A percentile compares a stretch with the other conserved stretches of the same genome.
Conservation (phyloP, 768 basidiomycete genomes). For the Tricholoma furcatifolium region DNA sequence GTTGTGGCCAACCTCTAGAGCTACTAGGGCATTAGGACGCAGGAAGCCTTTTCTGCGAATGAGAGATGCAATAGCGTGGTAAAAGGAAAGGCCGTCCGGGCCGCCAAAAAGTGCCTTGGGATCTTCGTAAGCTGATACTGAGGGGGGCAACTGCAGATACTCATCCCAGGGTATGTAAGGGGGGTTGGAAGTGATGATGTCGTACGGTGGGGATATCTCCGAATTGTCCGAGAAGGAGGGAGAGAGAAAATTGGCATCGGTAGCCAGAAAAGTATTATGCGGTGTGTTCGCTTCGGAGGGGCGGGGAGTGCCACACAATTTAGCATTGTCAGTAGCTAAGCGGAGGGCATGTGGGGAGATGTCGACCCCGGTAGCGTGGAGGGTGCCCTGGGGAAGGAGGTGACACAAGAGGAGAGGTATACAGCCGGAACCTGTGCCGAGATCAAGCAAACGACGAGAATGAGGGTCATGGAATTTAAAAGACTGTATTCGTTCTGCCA, state of each 20-base stretch:
- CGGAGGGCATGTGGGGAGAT: slow-evolving; percentile 58
- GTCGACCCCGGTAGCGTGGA: slow-evolving; percentile 66
- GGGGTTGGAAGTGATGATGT: slow-evolving; percentile 82
- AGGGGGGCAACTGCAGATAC: slow-evolving; percentile 60
- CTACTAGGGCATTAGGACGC: slow-evolving; percentile 53
- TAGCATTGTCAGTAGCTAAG: slow-evolving; percentile 50
- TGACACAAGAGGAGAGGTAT: slow-evolving; percentile 85
- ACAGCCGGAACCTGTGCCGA: slow-evolving; percentile 92
- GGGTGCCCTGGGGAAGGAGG: slow-evolving; percentile 53
- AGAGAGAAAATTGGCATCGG: slow-evolving; percentile 42
- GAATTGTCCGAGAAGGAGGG: slow-evolving; percentile 38
- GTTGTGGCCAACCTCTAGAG: slow-evolving; percentile 75
- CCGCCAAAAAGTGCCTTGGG: slow-evolving; percentile 80
- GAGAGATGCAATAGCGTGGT: slow-evolving; percentile 68
- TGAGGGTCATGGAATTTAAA: slow-evolving; percentile 27
- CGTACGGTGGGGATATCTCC: slow-evolving; percentile 51
- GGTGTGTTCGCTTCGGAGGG: slow-evolving; percentile 17
- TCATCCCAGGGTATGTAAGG: slow-evolving; percentile 78
- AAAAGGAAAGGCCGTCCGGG: slow-evolving; percentile 56
- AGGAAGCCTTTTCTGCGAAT: slow-evolving; percentile 53
- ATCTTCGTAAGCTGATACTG: slow-evolving; percentile 81
- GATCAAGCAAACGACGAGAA: slow-evolving; percentile 70
- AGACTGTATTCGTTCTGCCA: slow-evolving; percentile 48
- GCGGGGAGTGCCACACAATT: slow-evolving; percentile 35
- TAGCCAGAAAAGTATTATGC: slow-evolving; percentile 36